These are phyloP conservation scores for Astragalus glycyphyllos DNA, from an alignment of 306 rosid species.

Conservation along the genomic window DNA sequence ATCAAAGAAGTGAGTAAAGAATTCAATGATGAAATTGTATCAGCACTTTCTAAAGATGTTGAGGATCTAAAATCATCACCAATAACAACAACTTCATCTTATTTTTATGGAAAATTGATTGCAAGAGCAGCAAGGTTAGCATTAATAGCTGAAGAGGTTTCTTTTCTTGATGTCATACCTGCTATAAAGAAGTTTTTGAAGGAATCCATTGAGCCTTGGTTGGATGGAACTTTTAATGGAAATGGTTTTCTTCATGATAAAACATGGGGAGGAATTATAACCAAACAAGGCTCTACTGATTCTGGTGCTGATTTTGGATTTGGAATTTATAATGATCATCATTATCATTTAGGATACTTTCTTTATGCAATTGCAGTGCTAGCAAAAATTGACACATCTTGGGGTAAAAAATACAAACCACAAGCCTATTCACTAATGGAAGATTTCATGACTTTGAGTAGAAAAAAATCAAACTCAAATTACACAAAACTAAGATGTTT, in stretches of 20 bases:
- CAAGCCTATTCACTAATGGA: constrained; percentile 72
- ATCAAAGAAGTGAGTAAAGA: constrained; percentile 59
- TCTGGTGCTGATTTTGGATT: constrained; percentile 76
- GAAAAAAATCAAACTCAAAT: constrained; percentile 38
- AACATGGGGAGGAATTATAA: constrained; percentile 83
- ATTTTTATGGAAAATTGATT: constrained; percentile 74
- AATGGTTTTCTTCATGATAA: constrained; percentile 77
- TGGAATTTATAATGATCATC: constrained; percentile 83
- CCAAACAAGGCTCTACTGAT: constrained; percentile 69
- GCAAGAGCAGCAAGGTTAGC: constrained; percentile 89
- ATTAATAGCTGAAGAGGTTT: constrained; percentile 83
- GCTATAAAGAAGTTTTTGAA: constrained; percentile 57
- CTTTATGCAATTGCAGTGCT: constrained; percentile 81
- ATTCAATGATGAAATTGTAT: constrained; percentile 54
- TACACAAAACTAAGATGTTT: constrained; percentile 80
- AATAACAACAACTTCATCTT: constrained; percentile 50
- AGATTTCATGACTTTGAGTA: constrained; percentile 69
- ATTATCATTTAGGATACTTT: constrained; percentile 77
- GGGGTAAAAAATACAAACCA: constrained; percentile 76
- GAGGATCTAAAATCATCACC: constrained; percentile 50
- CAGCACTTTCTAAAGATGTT: constrained; percentile 67
- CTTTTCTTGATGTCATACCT: constrained; percentile 61
- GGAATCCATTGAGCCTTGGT: constrained; percentile 81
- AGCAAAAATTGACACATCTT: constrained; percentile 68
- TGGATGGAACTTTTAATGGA: constrained; percentile 70